A percentile compares a stretch with the other conserved stretches of the same genome.
Evolutionary conservation across 2,329 filamentous ascomycete species (phyloP).

Genomic region (Ceratocystis eucalypticola): DNA sequence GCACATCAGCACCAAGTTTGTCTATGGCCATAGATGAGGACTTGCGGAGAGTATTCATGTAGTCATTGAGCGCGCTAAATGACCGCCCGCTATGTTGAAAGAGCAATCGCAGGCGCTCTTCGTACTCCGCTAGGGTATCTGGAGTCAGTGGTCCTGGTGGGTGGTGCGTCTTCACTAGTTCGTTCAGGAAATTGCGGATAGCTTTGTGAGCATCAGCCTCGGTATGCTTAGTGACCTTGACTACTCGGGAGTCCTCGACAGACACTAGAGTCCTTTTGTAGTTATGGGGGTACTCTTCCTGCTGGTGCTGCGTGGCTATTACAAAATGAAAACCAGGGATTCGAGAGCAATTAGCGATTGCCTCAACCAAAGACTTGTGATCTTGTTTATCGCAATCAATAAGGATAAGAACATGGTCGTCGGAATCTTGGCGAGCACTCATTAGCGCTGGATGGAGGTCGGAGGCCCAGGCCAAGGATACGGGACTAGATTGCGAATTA

Average conservation of each 20-base stretch:
- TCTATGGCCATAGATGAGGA: not conserved
- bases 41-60: not conserved
- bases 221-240: not conserved
- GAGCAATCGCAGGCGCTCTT: not conserved
- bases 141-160: not conserved
- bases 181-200: not conserved
- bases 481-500: not conserved
- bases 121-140: not conserved
- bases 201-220: not conserved
- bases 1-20: not conserved
- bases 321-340: not conserved
- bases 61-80: not conserved
- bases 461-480: not conserved
- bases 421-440: not conserved
- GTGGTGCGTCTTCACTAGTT: not conserved
- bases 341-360: not conserved
- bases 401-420: not conserved
- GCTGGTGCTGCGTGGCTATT: not conserved
- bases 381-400: not conserved
- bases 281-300: not conserved
- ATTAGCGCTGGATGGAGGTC: not conserved
- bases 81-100: constrained; percentile 7
- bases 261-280: no score
- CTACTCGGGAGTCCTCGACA: no score
- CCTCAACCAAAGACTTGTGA: not conserved